phyloP scores from a whole-genome alignment of 768 basidiomycete genomes.

The Podaxis sp. region DNA sequence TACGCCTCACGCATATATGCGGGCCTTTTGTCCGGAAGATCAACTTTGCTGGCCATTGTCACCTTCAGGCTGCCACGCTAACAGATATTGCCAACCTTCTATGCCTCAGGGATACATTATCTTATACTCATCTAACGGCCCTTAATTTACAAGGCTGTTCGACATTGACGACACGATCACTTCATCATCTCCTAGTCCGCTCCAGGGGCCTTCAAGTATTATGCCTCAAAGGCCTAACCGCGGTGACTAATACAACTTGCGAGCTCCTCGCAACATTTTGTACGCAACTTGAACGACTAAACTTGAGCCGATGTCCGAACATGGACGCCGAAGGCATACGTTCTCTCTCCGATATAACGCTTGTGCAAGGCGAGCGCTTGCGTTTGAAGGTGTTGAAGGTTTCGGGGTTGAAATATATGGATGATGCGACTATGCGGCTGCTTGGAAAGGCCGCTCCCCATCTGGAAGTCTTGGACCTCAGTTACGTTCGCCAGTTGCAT shows the following conservation, averaged over 20 bases:
- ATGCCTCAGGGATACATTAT: slow-evolving; percentile 39
- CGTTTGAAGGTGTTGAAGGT: slow-evolving; percentile 62
- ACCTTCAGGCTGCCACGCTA: slow-evolving; percentile 48
- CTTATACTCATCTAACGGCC: slow-evolving; percentile 65
- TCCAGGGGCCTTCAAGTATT: slow-evolving; percentile 60
- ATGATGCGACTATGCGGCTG: slow-evolving; percentile 58
- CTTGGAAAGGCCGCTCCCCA: slow-evolving; percentile 68
- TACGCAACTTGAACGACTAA: slow-evolving; percentile 53
- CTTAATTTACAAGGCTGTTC: slow-evolving; percentile 76
- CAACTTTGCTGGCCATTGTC: slow-evolving; percentile 61
- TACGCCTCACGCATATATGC: slow-evolving; percentile 49
- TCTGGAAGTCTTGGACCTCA: slow-evolving; percentile 80
- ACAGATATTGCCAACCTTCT: slow-evolving; percentile 53
- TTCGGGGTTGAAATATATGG: slow-evolving; percentile 61
- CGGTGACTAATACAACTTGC: slow-evolving; percentile 75
- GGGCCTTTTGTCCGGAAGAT: slow-evolving; percentile 66
- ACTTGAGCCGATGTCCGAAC: slow-evolving; percentile 70
- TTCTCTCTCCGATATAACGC: slow-evolving; percentile 41
- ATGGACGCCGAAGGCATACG: slow-evolving; percentile 65
- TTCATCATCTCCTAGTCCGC: slow-evolving; percentile 67
- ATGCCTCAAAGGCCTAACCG: slow-evolving; percentile 63
- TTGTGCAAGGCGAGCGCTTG: slow-evolving; percentile 45
- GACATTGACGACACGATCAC: slow-evolving; percentile 57
- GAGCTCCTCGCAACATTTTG: slow-evolving; percentile 61
- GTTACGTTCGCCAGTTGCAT: slow-evolving; percentile 67